phyloP scores from a whole-genome alignment of 306 rosid genomes.

The Boehmeria nivea region DNA sequence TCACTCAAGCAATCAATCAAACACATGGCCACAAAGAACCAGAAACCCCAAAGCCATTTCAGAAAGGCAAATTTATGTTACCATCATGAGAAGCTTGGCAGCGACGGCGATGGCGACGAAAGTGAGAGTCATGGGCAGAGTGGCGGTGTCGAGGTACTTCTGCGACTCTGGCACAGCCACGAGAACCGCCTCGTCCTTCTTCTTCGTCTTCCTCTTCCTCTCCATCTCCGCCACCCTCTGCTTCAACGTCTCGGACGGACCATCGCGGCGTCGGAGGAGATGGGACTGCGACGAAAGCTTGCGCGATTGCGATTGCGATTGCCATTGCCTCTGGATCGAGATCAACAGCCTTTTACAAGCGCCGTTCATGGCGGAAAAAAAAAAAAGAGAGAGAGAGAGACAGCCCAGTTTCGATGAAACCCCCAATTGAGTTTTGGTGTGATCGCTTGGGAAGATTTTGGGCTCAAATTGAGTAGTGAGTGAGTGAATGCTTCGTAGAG shows the following conservation, averaged over 20 bases:
- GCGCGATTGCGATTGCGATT: conserved; percentile 10
- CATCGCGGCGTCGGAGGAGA: conserved; percentile 17
- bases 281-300: neutral
- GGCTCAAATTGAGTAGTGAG: no score
- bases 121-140: conserved; percentile 66
- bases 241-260: conserved; percentile 41
- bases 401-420: no score
- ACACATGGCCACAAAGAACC: neutral
- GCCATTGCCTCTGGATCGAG: conserved; percentile 21
- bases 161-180: conserved; percentile 69
- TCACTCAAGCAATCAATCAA: neutral
- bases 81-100: conserved; percentile 77
- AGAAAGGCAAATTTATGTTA: neutral
- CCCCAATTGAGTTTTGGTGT: no score
- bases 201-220: conserved; percentile 41
- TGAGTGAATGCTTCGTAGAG: no score
- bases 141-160: conserved; percentile 69
- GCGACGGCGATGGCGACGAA: conserved; percentile 58
- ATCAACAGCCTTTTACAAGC: conserved; percentile 24
- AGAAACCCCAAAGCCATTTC: neutral
- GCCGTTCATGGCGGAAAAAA: conserved; percentile 23
- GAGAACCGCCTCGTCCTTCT: conserved; percentile 43
- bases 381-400: no score
- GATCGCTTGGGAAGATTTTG: no score
- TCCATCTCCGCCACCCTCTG: conserved; percentile 41